These are phyloP conservation scores for Przewalskia tangutica DNA, from an alignment of 257 asterid species.

Conservation along the genomic window DNA sequence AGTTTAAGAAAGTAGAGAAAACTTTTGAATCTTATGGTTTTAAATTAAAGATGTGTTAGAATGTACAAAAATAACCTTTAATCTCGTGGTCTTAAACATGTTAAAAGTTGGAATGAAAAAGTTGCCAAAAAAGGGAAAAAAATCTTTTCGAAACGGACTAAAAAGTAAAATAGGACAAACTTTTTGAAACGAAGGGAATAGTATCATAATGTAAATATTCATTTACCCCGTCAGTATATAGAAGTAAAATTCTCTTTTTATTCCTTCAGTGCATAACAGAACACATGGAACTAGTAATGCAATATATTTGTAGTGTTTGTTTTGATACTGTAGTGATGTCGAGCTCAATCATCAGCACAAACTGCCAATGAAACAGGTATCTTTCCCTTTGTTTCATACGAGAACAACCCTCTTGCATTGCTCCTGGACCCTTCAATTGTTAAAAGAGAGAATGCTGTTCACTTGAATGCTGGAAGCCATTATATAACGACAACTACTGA, in stretches of 20 bases:
- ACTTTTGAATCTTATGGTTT: too few species aligned
- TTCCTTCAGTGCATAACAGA: not conserved
- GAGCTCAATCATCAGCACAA: not conserved
- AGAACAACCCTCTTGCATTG: not conserved
- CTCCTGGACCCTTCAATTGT: not conserved
- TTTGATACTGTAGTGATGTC: not conserved
- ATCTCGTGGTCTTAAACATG: too few species aligned
- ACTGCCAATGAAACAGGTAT: constrained; percentile 2
- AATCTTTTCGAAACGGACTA: too few species aligned
- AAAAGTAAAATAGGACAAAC: too few species aligned
- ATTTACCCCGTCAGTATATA: not conserved
- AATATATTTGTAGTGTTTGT: not conserved
- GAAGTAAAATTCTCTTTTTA: not conserved
- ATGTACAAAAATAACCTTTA: too few species aligned
- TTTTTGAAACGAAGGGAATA: too few species aligned
- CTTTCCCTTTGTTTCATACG: not conserved
- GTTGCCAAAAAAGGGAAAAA: too few species aligned
- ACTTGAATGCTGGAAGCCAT: not conserved
- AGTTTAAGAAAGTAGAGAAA: too few species aligned
- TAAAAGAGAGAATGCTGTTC: not conserved
- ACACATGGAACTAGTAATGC: not conserved
- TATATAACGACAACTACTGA: not conserved
- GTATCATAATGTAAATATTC: not conserved
- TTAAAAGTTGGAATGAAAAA: too few species aligned
- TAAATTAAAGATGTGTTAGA: too few species aligned